Conservation (phyloP, 352 stramenopile genomes). For the Pythium coloratum region DNA sequence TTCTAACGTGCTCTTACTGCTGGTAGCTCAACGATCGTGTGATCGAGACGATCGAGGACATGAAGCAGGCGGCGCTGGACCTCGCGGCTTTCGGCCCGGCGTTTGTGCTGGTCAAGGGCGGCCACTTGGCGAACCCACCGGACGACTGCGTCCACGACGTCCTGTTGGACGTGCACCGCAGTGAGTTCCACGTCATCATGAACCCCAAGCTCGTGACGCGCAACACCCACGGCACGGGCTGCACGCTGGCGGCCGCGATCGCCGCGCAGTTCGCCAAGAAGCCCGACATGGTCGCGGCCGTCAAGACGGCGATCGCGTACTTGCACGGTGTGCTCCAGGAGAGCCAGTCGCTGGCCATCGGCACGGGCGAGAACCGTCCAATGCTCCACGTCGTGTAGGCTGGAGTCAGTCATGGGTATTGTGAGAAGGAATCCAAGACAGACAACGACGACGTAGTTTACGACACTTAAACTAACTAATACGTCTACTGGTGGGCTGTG, state of each 20-base stretch:
- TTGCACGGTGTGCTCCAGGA: constrained; percentile 40
- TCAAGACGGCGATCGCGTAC: constrained; percentile 41
- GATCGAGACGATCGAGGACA: constrained; percentile 51
- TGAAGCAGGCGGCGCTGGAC: constrained; percentile 77
- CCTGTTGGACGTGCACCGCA: constrained; percentile 29
- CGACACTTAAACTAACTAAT: background rate
- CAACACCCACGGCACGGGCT: constrained; percentile 88
- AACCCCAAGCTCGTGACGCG: constrained; percentile 40
- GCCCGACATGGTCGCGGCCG: constrained; percentile 37
- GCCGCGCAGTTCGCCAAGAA: constrained; percentile 80
- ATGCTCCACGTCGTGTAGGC: constrained; percentile 46
- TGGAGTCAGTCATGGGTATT: no score
- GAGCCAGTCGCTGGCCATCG: constrained; percentile 37
- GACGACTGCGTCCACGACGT: constrained; percentile 40
- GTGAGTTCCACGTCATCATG: constrained; percentile 35
- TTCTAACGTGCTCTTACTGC: background rate
- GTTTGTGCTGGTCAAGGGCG: constrained; percentile 92
- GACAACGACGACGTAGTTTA: background rate
- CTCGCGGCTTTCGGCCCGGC: constrained; percentile 59
- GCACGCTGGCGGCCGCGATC: constrained; percentile 92
- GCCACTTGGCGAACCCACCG: constrained; percentile 54
- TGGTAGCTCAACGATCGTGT: constrained; percentile 32
- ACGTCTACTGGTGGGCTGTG: background rate
- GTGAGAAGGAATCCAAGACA: background rate
- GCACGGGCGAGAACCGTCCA: constrained; percentile 36